Base-by-base conservation (phyloP, 768 basidiomycete species). In the Hypholoma sublateritium region DNA sequence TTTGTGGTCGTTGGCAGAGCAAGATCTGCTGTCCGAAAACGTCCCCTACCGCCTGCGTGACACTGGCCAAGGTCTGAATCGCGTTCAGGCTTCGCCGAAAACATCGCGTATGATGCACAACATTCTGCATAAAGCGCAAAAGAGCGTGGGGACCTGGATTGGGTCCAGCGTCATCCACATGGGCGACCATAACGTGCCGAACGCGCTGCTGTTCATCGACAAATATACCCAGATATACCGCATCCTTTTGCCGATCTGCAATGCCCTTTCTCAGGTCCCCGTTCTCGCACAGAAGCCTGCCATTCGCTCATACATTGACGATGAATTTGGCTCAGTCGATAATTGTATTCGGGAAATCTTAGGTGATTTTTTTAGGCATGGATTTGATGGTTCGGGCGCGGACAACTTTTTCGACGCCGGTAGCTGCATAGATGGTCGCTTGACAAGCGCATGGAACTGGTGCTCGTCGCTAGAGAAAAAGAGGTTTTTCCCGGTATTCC, bases 381-480 rank as follows among this genome's bases (percentile, higher is more conserved):
- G 86, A 1, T 93, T 93, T 67, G 91, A 94, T 69, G 92, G 92
- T 1, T 91, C 89, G 22, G 92, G 92, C n/a, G 92, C 91, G 3
- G 91, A 93, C 66, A 93, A 91, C 69, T 93, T 91, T 75, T 92
- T 88, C 67, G 91, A 93, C 67, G 92, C 91, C 37, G 91, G 92
- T 16, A 91, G 88, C 60, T 84, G 82, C 62, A 93, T 93, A 62
- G 91, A 93, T 64, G 91, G 91, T 12, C 80, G 92, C 3, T 70
- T 94, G 65, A 94, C 92, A 28, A 92, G 90, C 69, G 92, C 92
- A 4, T 94, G 92, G 92, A 92, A 94, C 68, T 94, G 92, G 92
- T 94, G 92, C 73, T 85, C 86, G 48, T 80, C 78, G 45, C 70
- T 94, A 62, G 92, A 93, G 77, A 94, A 93, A 77, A 94, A 94